Percentiles rank a stretch among this genome's conserved stretches.
These are phyloP conservation scores for Avena sativa DNA, from an alignment of 176 grass and related monocot genomes.

Conservation along the genomic window DNA sequence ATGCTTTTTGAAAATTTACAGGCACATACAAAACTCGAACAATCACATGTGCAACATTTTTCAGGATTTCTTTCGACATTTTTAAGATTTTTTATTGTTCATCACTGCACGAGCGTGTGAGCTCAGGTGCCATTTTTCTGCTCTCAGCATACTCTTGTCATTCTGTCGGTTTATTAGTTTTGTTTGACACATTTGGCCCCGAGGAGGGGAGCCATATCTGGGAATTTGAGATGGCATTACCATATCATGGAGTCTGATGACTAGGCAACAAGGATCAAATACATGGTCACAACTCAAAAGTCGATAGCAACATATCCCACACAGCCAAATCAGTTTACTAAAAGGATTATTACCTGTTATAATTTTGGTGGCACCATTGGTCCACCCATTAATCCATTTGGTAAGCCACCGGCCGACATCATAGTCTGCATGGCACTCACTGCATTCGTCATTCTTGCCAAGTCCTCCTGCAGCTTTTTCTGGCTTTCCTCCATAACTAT, in stretches of 20 bases:
- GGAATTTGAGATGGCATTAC: not conserved
- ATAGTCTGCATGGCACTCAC: constrained; percentile 30
- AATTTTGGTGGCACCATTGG: constrained; percentile 19
- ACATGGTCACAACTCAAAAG: not conserved
- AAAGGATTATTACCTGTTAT: constrained; percentile 34
- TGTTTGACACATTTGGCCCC: not conserved
- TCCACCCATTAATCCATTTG: not conserved
- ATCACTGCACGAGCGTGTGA: not conserved
- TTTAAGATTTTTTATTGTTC: not conserved
- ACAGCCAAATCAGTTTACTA: not conserved
- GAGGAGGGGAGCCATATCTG: not conserved
- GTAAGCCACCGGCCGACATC: constrained; percentile 19
- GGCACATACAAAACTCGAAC: not conserved
- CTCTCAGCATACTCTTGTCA: not conserved
- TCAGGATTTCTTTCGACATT: not conserved
- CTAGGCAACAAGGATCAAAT: not conserved
- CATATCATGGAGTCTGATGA: not conserved
- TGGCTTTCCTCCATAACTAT: constrained; percentile 57
- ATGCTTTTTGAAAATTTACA: not conserved
- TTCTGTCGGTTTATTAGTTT: not conserved
- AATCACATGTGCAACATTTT: not conserved
- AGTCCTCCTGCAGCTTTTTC: constrained; percentile 51
- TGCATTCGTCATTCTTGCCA: constrained; percentile 36
- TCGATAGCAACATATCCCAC: not conserved
- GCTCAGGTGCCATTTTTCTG: constrained; percentile 4